Evolutionary conservation across 306 rosid species (phyloP).

Genomic region (Ochetophila trinervis): DNA sequence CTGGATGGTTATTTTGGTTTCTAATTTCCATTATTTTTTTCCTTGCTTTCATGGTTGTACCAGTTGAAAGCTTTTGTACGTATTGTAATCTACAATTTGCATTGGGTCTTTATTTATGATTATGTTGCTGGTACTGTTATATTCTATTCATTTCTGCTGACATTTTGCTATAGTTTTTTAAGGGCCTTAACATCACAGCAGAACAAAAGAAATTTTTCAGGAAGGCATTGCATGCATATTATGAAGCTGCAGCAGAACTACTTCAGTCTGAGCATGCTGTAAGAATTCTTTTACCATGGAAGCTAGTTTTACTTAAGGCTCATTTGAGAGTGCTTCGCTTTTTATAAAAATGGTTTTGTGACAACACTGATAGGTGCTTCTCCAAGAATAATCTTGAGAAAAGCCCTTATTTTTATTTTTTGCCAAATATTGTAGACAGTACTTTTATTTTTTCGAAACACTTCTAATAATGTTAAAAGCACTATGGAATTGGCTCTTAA

Average conservation of each 20-base stretch:
- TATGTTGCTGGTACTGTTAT: conserved; percentile 12
- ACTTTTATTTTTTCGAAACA: too few relatives aligned
- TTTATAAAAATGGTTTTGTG: too few relatives aligned
- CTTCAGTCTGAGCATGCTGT: conserved; percentile 97
- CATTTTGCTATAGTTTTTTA: conserved; percentile 67
- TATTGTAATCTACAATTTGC: background rate
- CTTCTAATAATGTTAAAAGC: too few relatives aligned
- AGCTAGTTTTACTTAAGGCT: background rate
- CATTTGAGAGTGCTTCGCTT: too few relatives aligned
- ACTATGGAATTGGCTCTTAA: too few relatives aligned
- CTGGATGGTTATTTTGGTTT: conserved; percentile 1
- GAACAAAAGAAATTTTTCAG: conserved; percentile 86
- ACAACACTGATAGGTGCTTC: too few relatives aligned
- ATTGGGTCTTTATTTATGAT: conserved; percentile 10
- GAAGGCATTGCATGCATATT: conserved; percentile 79
- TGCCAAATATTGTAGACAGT: too few relatives aligned
- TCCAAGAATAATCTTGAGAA: too few relatives aligned
- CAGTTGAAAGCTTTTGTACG: background rate
- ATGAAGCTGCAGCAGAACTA: conserved; percentile 80
- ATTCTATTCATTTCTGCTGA: conserved; percentile 34
- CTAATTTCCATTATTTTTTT: background rate
- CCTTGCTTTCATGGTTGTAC: background rate
- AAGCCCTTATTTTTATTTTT: too few relatives aligned
- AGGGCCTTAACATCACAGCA: conserved; percentile 76
- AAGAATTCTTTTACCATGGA: conserved; percentile 33